Evolutionary conservation across 441 rosid species (phyloP).

Genomic region (Syzygium syzygioides): DNA sequence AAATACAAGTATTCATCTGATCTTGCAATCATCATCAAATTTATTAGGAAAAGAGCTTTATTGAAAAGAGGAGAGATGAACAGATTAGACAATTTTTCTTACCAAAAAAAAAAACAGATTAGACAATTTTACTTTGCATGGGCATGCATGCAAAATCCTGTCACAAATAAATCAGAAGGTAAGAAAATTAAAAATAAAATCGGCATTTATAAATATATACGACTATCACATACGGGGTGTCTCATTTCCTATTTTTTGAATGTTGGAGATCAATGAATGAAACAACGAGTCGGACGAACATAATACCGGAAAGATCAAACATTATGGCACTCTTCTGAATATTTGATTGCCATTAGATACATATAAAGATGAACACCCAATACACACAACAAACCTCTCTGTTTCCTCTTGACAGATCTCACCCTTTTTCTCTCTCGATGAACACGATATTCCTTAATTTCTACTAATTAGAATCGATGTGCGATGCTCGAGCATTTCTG

Average conservation of each 20-base stretch:
- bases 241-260: background rate
- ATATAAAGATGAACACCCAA: background rate
- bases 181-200: background rate
- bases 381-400: background rate
- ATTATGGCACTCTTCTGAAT: background rate
- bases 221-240: background rate
- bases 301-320: background rate
- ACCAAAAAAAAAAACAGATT: too few species aligned
- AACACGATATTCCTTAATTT: background rate
- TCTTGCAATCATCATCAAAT: background rate
- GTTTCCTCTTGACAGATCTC: background rate
- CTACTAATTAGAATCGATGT: conserved; percentile 9
- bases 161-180: background rate
- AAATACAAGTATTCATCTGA: too few species aligned
- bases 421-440: background rate
- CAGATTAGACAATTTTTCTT: background rate
- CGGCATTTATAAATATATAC: background rate
- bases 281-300: background rate
- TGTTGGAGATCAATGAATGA: background rate
- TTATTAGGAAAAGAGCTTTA: background rate
- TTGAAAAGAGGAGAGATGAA: background rate
- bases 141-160: background rate
- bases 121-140: background rate
- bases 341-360: background rate
- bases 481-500: conserved; percentile 36